Evolutionary conservation across 805 yeast genomes (phyloP), one percentile per base, ranked within the genome.

Genomic region (Cyberlindnera euphorbiae): DNA sequence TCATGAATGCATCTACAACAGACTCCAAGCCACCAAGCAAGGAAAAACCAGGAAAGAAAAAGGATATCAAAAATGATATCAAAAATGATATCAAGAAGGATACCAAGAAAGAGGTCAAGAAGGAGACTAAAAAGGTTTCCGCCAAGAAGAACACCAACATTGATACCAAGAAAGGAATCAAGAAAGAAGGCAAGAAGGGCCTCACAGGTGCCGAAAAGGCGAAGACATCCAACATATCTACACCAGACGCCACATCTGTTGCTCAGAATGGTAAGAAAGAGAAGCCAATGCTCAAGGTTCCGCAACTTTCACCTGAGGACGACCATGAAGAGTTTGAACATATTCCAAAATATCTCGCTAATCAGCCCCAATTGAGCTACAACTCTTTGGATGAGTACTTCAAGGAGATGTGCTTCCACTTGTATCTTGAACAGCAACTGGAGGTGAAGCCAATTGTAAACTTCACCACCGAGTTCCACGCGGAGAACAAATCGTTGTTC

Each of bases 401-500:
- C 51, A 60, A 69, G 42, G 79, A 76, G 44, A 72, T 78, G 63
- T 70, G 82, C 36, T 72, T 71, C 55, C 78, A 78, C 35, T 54
- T 81, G 37, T 79, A 76, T 41, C 61, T 78, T 28, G 89, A 82
- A 52, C 84, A 81, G 47, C 67, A 72, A 35, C 58, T 66, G 17
- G 72, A 68, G 18, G 62, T 65, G 13, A 64, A 67, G 8, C 67
- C 74, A 33, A 56, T 69, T 26, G 61, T 68, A 0, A 71, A 73
- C 35, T 68, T 77, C 45, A 58, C 64, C 8, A 60, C 79, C 29
- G 71, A 71, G 37, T 78, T 81, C 80, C 74, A 68, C 35, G 65
- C 63, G 40, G 65, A 65, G 37, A 61, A 60, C 30, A 55, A 62
- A 28, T 59, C 58, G 24, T 60, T 64, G 39, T 66, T 67, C 45